A percentile compares a stretch with the other conserved stretches of the same genome.
Evolutionary conservation across 768 basidiomycete genomes (phyloP).

Genomic region (Hydnomerulius pinastri): DNA sequence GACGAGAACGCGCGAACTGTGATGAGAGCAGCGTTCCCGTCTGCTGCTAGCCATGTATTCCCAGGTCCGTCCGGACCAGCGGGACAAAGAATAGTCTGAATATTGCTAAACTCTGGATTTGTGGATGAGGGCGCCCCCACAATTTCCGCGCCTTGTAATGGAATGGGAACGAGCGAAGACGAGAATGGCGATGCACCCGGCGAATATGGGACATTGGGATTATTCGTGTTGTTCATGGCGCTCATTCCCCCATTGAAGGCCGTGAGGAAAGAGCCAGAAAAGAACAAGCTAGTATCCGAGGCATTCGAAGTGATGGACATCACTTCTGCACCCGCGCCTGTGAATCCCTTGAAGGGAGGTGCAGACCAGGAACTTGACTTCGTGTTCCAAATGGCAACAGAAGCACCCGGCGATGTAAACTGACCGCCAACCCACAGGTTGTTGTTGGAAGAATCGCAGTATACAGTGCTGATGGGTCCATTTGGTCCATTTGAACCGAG

Average conservation of each 20-base stretch:
- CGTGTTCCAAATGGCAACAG: slow-evolving; percentile 72
- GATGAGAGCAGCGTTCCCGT: slow-evolving; percentile 70
- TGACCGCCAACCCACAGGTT: slow-evolving; percentile 80
- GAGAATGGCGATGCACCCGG: slow-evolving; percentile 83
- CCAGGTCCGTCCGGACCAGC: slow-evolving; percentile 76
- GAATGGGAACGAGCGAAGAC: slow-evolving; percentile 84
- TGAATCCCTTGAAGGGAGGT: slow-evolving; percentile 80
- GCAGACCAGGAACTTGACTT: slow-evolving; percentile 69
- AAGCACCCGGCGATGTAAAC: slow-evolving; percentile 66
- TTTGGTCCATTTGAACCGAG: slow-evolving; percentile 73
- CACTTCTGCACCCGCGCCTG: slow-evolving; percentile 69
- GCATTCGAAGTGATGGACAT: slow-evolving; percentile 74
- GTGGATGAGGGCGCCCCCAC: slow-evolving; percentile 65
- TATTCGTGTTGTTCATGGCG: slow-evolving; percentile 62
- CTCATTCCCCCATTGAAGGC: slow-evolving; percentile 59
- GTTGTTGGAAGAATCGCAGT: slow-evolving; percentile 67
- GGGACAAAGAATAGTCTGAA: slow-evolving; percentile 81
- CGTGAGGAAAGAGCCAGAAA: slow-evolving; percentile 86
- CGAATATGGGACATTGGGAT: slow-evolving; percentile 85
- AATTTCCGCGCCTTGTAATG: slow-evolving; percentile 57
- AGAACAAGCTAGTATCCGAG: slow-evolving; percentile 74
- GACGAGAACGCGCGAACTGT: slow-evolving; percentile 76
- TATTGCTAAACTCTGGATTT: slow-evolving; percentile 59
- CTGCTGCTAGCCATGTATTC: slow-evolving; percentile 82
- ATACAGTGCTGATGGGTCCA: slow-evolving; percentile 70